Conservation (phyloP, 164 flowering plant species). For the Chloranthus sessilifolius region DNA sequence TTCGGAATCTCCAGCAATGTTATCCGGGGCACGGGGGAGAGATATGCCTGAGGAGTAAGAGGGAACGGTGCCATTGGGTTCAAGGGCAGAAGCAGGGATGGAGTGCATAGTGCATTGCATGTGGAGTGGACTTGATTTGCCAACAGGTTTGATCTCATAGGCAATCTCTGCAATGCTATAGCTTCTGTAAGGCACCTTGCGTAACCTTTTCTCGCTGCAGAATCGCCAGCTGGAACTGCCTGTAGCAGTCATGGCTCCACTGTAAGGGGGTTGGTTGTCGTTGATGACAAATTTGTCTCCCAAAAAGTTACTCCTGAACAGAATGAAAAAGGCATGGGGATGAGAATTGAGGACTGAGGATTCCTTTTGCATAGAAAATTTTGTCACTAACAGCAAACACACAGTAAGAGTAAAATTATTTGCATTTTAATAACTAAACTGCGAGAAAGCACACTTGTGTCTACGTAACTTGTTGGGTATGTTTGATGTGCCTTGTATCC, state of each 20-base stretch:
- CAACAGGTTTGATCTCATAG: conserved; percentile 74
- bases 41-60: conserved; percentile 11
- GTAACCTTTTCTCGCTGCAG: conserved; percentile 42
- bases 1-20: conserved; percentile 6
- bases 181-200: conserved; percentile 62
- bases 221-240: conserved; percentile 19
- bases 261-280: conserved; percentile 17
- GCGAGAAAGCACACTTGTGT: too few relatives aligned
- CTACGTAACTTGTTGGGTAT: too few relatives aligned
- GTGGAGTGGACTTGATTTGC: conserved; percentile 68
- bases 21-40: conserved; percentile 6
- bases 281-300: conserved; percentile 16
- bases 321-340: neutral
- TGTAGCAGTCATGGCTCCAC: conserved; percentile 12
- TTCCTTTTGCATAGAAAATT: too few relatives aligned
- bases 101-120: conserved; percentile 79
- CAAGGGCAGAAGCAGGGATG: conserved; percentile 56
- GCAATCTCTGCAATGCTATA: conserved; percentile 65
- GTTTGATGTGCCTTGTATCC: too few relatives aligned
- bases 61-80: conserved; percentile 40
- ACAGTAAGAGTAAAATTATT: too few relatives aligned
- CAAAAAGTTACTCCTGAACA: conserved; percentile 16
- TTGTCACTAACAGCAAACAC: too few relatives aligned
- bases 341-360: too few relatives aligned
- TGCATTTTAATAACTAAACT: too few relatives aligned